phyloP scores from a whole-genome alignment of 2,329 filamentous ascomycete species.

The Ampelomyces quisqualis region DNA sequence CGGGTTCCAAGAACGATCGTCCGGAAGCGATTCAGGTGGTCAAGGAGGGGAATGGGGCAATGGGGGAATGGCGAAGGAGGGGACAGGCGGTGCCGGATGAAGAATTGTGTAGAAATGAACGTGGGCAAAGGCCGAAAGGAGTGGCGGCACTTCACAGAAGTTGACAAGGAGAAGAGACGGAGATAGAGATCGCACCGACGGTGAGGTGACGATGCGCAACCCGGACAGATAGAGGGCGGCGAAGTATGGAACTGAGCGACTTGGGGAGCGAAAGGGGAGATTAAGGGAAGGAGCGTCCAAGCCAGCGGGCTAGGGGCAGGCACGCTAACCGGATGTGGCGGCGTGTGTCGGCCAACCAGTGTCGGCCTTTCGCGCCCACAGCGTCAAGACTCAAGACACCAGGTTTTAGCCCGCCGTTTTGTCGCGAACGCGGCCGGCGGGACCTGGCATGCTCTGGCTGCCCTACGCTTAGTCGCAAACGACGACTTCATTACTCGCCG shows the following conservation, averaged over 20 bases:
- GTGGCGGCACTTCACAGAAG: slow-evolving; percentile 46
- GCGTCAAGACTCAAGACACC: slow-evolving; percentile 17
- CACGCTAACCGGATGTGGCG: slow-evolving; percentile 18
- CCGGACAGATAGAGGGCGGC: slow-evolving; percentile 26
- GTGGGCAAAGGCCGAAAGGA: slow-evolving; percentile 47
- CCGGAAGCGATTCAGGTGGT: slow-evolving; percentile 41
- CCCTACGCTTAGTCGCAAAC: slow-evolving; percentile 1
- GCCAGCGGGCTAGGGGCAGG: slow-evolving; percentile 27
- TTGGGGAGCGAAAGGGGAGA: slow-evolving; percentile 36
- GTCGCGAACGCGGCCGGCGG: slow-evolving; percentile 16
- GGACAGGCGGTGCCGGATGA: slow-evolving; percentile 44
- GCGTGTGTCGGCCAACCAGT: slow-evolving; percentile 12
- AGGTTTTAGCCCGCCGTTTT: slow-evolving; percentile 24
- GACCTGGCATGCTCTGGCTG: slow-evolving; percentile 9
- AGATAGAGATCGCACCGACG: slow-evolving; percentile 42
- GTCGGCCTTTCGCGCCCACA: slow-evolving; percentile 9
- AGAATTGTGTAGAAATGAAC: slow-evolving; percentile 36
- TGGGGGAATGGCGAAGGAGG: slow-evolving; percentile 38
- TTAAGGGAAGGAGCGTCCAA: slow-evolving; percentile 37
- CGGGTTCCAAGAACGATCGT: slow-evolving; percentile 38
- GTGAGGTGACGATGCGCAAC: slow-evolving; percentile 23
- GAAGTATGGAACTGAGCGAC: slow-evolving; percentile 38
- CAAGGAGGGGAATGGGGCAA: slow-evolving; percentile 32
- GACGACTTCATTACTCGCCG: not conserved
- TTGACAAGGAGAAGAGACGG: slow-evolving; percentile 41